Conservation (phyloP, 192 early-diverging fungal genomes). For the Coemansia sp. region DNA sequence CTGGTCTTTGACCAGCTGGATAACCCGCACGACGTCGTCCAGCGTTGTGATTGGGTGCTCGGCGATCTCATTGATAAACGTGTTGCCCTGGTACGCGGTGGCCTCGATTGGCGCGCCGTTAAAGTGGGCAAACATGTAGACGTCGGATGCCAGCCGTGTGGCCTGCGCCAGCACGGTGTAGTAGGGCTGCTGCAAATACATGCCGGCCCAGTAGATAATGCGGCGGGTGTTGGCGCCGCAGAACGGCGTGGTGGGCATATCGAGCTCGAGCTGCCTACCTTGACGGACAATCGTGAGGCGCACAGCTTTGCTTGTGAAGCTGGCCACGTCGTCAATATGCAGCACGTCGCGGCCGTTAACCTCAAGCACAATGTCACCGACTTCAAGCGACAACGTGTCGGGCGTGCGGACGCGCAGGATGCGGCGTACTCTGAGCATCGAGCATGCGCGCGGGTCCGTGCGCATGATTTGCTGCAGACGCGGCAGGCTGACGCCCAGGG, state of each 20-base stretch:
- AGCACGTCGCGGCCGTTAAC: slow-evolving; percentile 5
- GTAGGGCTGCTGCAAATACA: slow-evolving; percentile 29
- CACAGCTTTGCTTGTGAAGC: slow-evolving; percentile 7
- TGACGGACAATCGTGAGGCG: slow-evolving; percentile 27
- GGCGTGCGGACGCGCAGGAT: slow-evolving; percentile 2
- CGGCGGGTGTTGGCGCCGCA: slow-evolving; percentile 7
- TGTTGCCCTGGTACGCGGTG: neutral
- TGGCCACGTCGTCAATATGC: slow-evolving; percentile 20
- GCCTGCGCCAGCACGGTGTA: slow-evolving; percentile 12
- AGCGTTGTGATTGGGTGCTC: slow-evolving; percentile 11
- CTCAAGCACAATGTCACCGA: slow-evolving; percentile 31
- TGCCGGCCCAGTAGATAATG: slow-evolving; percentile 28
- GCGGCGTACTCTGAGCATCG: slow-evolving; percentile 11
- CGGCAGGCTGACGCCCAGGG: slow-evolving; percentile 8
- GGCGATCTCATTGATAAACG: slow-evolving; percentile 23
- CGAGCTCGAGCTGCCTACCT: slow-evolving; percentile 7
- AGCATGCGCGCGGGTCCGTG: neutral
- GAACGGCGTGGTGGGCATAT: slow-evolving; percentile 16
- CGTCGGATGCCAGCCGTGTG: slow-evolving; percentile 5
- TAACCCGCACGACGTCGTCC: slow-evolving; percentile 19
- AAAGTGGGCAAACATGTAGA: slow-evolving; percentile 8
- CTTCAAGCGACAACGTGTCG: slow-evolving; percentile 8
- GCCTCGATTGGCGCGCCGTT: neutral
- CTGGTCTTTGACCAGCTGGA: slow-evolving; percentile 4
- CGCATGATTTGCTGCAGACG: slow-evolving; percentile 5